Base-by-base conservation (phyloP, 2,329 filamentous ascomycete genomes). In the Aspergillus chevalieri region DNA sequence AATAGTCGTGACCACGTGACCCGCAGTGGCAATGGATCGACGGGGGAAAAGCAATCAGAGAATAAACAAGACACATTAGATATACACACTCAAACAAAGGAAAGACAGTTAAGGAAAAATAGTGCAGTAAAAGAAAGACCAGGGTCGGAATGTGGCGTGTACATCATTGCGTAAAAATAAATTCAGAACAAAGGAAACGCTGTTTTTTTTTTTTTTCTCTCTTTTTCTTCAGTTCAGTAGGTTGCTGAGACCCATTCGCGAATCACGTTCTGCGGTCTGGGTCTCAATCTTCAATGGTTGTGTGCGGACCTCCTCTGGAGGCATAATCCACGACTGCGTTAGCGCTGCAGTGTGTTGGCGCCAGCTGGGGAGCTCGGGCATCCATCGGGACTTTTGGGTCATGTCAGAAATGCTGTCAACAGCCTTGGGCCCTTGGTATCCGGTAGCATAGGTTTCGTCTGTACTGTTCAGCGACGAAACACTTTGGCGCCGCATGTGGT, bases 191-290 rank as follows among this genome's bases (percentile, higher is more conserved):
- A 49, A 36, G 28, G 49, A 55, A 52, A 53, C 49, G 43, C 59
- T 57, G 53, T 58, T 55, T 54, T 56, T 52, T 63, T 60, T 52
- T 54, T 43, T 46, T 47, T 44, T 44, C 42, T 47, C 46, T 47
- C 47, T 24, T 38, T 33, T 19, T 52, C 48, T 65, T 28, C 56
- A 71, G 50, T 72, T 72, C 33, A 72, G 60, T 43, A 72, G 55
- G 17, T 62, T 68, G 48, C 65, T 56, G 33, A 72, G 58, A 24
- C 68, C 68, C 67, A 72, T 72, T 15, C 69, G 66, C 19, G 64
- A 66, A 52, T 72, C 69, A 24, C 68, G 66, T 19, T 41, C 38
- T 12, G 38, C 3, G 6, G 34, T 38, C 44, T 55, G 43, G 24
- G 63, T 49, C 43, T 64, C 59, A 6, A 54, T 48, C 44, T 52